Evolutionary conservation across 176 grass and related monocot species (phyloP).

Genomic region (Lolium rigidum): DNA sequence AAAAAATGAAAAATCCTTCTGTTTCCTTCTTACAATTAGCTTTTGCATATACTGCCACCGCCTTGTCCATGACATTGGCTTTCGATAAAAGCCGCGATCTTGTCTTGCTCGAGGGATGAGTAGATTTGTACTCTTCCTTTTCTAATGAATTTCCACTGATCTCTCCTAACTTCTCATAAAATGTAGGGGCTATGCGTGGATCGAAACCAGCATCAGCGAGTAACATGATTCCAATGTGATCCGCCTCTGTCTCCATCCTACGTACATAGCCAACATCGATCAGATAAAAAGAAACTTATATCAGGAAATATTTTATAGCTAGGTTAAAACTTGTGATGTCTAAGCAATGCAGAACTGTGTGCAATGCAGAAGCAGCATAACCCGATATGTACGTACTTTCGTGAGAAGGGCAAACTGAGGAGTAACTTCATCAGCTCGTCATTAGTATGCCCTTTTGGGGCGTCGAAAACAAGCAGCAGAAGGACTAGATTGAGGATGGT

Average conservation of each 20-base stretch:
- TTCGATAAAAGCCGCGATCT: slow-evolving; percentile 63
- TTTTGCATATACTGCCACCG: slow-evolving; percentile 67
- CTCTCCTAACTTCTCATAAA: slow-evolving; percentile 80
- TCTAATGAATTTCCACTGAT: slow-evolving; percentile 50
- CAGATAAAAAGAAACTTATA: not conserved
- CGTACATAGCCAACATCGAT: slow-evolving; percentile 31
- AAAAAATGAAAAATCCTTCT: not conserved
- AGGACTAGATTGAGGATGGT: not conserved
- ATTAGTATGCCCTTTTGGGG: too few relatives aligned
- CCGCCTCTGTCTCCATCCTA: slow-evolving; percentile 94
- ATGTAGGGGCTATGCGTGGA: slow-evolving; percentile 62
- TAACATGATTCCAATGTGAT: slow-evolving; percentile 84
- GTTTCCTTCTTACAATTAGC: not conserved
- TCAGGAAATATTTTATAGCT: not conserved
- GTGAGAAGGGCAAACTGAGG: slow-evolving; percentile 77
- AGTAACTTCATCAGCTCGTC: slow-evolving; percentile 4
- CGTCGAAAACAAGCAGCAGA: slow-evolving; percentile 48
- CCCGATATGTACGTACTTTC: slow-evolving; percentile 43
- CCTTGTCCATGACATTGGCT: slow-evolving; percentile 78
- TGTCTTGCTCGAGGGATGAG: slow-evolving; percentile 81
- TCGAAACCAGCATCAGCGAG: slow-evolving; percentile 84
- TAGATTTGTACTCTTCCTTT: slow-evolving; percentile 59
- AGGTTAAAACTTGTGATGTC: not conserved
- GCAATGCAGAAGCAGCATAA: slow-evolving; percentile 1
- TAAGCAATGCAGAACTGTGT: not conserved